Conservation (phyloP, 2,329 filamentous ascomycete species). For the Ciborinia camelliae region DNA sequence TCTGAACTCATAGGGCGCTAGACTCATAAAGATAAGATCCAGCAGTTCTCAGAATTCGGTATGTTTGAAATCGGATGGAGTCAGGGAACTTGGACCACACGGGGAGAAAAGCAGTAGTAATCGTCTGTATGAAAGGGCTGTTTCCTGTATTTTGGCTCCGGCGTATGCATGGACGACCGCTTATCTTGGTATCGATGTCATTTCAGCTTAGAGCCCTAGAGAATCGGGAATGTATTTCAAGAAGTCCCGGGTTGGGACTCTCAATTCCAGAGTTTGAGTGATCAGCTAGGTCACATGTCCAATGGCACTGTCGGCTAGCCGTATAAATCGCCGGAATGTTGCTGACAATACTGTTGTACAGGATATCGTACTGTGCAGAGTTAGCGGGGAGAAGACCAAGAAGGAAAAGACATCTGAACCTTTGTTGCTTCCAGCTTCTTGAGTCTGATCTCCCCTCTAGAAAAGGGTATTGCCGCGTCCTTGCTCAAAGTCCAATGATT, state of each 20-base stretch:
- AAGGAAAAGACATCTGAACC: not conserved
- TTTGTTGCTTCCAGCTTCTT: not conserved
- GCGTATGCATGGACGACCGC: not conserved
- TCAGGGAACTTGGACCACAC: not conserved
- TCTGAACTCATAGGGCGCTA: not conserved
- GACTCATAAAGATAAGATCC: not conserved
- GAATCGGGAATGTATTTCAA: not conserved
- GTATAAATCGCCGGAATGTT: not conserved
- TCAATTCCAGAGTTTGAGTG: not conserved
- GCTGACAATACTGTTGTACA: not conserved
- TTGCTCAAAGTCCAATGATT: slow-evolving; percentile 1
- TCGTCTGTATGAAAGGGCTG: not conserved
- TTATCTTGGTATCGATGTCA: not conserved
- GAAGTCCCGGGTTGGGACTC: not conserved
- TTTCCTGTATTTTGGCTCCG: not conserved
- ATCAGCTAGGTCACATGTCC: not conserved
- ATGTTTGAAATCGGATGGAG: not conserved
- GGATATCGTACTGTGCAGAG: not conserved
- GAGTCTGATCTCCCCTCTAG: not conserved
- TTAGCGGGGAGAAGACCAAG: not conserved
- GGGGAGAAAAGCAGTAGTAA: not conserved
- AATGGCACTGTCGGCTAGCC: not conserved
- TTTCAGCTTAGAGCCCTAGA: not conserved
- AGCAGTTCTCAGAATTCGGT: not conserved
- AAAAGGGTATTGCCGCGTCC: not conserved